Conservation (phyloP, 176 grass and related monocot species). For the Coix lacrymajobi region DNA sequence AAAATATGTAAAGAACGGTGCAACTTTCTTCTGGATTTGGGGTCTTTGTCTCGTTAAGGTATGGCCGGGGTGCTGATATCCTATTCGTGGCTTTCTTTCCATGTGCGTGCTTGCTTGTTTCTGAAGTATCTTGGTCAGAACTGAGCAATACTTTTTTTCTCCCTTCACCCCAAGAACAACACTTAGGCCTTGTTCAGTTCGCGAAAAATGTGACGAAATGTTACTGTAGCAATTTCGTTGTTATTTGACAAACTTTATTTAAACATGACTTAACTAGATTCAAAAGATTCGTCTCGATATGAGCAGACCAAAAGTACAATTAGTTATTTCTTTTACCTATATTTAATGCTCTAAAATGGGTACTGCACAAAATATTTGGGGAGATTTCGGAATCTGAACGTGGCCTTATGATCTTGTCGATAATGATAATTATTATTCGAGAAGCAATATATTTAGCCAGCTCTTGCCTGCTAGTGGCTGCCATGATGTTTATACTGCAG, state of each 20-base stretch:
- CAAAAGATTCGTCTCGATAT: too few relatives aligned
- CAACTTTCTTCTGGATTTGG: conserved; percentile 10
- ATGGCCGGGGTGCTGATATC: conserved; percentile 24
- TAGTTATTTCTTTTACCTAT: too few relatives aligned
- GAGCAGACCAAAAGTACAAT: too few relatives aligned
- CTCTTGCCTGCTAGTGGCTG: neutral
- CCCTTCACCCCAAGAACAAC: neutral
- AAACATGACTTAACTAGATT: too few relatives aligned
- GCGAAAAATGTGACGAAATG: too few relatives aligned
- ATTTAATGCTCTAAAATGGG: too few relatives aligned
- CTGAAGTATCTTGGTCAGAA: conserved; percentile 23
- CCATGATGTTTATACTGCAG: conserved; percentile 17
- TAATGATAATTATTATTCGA: conserved; percentile 10
- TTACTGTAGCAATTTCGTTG: too few relatives aligned
- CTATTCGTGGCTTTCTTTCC: neutral
- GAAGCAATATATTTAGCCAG: conserved; percentile 9
- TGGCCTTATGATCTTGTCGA: neutral
- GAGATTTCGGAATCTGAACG: too few relatives aligned
- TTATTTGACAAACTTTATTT: too few relatives aligned
- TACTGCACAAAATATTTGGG: too few relatives aligned
- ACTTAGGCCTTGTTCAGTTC: too few relatives aligned
- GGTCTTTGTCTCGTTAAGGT: conserved; percentile 10
- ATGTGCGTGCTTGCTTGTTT: conserved; percentile 44
- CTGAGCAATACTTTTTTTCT: neutral
- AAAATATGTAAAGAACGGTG: neutral